A percentile compares a stretch with the other conserved stretches of the same genome.
Conservation (phyloP, 2,329 filamentous ascomycete genomes). For the Clarireedia paspali region DNA sequence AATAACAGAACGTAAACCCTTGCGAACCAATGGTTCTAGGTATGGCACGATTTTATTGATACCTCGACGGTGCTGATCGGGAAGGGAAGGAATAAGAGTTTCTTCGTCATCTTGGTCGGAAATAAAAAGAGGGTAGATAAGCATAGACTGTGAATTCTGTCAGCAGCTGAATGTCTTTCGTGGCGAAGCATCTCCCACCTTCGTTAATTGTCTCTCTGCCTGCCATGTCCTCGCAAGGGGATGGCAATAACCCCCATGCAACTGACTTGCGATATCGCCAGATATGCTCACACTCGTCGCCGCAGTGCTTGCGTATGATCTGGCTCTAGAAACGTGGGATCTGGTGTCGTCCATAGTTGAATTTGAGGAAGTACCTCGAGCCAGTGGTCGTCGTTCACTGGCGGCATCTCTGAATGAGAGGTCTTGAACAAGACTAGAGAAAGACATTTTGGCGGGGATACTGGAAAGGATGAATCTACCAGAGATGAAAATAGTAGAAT, state of each 20-base stretch:
- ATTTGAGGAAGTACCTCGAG: slow-evolving; percentile 36
- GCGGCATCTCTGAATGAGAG: slow-evolving; percentile 50
- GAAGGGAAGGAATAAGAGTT: slow-evolving; percentile 80
- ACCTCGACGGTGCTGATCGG: slow-evolving; percentile 82
- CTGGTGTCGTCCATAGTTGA: slow-evolving; percentile 49
- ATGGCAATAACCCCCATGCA: slow-evolving; percentile 77
- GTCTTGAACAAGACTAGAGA: slow-evolving; percentile 61
- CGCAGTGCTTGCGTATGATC: slow-evolving; percentile 59
- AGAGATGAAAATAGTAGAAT: neutral
- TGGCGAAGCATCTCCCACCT: slow-evolving; percentile 43
- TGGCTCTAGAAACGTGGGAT: slow-evolving; percentile 55
- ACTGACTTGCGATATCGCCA: slow-evolving; percentile 72
- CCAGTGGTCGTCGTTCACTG: slow-evolving; percentile 37
- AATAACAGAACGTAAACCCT: slow-evolving; percentile 88
- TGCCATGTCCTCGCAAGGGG: slow-evolving; percentile 76
- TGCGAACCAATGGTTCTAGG: slow-evolving; percentile 77
- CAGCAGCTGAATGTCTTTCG: slow-evolving; percentile 9
- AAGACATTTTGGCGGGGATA: slow-evolving; percentile 41
- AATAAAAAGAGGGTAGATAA: slow-evolving; percentile 95
- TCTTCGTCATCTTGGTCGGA: slow-evolving; percentile 93
- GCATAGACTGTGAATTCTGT: slow-evolving; percentile 65
- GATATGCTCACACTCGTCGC: slow-evolving; percentile 63
- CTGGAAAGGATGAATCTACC: neutral
- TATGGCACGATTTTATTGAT: slow-evolving; percentile 80
- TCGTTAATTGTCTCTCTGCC: slow-evolving; percentile 75